Evolutionary conservation across 208 protist genomes (phyloP), one percentile per base, ranked within the genome.

Genomic region (Trypanosoma grayi): DNA sequence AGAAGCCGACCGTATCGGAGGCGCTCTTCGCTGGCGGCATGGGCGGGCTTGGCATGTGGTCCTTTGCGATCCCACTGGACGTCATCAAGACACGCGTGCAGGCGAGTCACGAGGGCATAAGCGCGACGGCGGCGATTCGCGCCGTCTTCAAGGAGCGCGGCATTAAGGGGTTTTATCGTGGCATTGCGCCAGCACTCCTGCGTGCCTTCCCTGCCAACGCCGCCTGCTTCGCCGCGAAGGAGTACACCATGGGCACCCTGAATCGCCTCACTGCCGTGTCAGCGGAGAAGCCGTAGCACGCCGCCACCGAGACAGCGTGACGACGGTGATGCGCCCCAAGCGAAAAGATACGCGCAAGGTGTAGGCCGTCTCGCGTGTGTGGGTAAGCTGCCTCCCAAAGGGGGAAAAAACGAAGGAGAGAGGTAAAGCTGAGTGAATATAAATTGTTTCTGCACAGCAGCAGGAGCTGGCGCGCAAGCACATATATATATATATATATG

Each of bases 51-150:
- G 66, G 43, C 34, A 69, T 73, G 59, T 81, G 71, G 75, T 59
- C 56, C 30, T 62, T 77, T 20, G 60, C 66, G 13, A 47, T 81
- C 41, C 79, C 79, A 28, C 53, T 79, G 0, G 79, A 85, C 50
- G 63, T 39, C 22, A 67, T 81, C 39, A 85, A 85, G 52, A 81
- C 79, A 18, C 41, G 66, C 13, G 50, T 81, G 31, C 79, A 85
- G 73, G 54, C 59, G 10, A 64, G 40, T 45, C 43, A 8, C 40
- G 61, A 34, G 31, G 25, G 16, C 24, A 39, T 56, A 0, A 39
- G 31, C 16, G 25, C 46, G 13, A 30, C 30, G 4, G 31, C 22
- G 28, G 66, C 57, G n/a, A 39, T 52, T 1, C 57, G 72, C 7
- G 30, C 25, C 13, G 13, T 77, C 4, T 63, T 66, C 13, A 50